phyloP scores from a whole-genome alignment of 225 moss, liverwort and hornwort genomes.

The Marchantia paleacea region DNA sequence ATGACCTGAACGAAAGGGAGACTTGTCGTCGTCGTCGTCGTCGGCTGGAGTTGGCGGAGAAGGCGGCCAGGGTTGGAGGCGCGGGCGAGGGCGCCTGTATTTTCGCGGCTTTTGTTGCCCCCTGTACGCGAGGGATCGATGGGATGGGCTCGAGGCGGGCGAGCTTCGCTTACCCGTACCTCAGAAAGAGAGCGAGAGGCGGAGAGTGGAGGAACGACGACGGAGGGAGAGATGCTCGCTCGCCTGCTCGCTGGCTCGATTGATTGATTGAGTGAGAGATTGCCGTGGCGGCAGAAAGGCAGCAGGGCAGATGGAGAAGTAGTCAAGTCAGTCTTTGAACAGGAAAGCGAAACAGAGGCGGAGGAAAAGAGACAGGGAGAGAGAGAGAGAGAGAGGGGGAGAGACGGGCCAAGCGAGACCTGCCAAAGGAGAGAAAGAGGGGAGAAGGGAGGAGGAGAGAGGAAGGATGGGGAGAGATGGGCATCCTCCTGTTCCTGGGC shows the following conservation, averaged over 20 bases:
- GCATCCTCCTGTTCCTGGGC: not conserved
- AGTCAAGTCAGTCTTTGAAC: not conserved
- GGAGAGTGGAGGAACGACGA: not conserved
- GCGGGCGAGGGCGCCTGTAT: not conserved
- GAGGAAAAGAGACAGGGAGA: not conserved
- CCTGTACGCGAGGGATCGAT: not conserved
- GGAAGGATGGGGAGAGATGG: not conserved
- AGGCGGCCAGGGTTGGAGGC: not conserved
- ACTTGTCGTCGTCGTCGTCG: not conserved
- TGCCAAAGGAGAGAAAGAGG: not conserved
- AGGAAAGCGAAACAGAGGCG: not conserved
- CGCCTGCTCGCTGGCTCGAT: not conserved
- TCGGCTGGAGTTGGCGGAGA: not conserved
- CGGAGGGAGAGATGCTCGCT: not conserved
- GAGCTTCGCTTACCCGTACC: not conserved
- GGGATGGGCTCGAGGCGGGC: not conserved
- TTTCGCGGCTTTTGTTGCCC: slow-evolving; percentile 1
- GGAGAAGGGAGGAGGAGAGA: not conserved
- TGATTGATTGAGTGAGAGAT: not conserved
- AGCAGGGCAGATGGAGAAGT: not conserved
- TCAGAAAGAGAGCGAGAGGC: not conserved
- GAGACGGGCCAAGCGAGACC: not conserved
- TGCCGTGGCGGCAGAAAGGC: not conserved
- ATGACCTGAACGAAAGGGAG: not conserved
- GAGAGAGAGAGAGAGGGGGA: not conserved